phyloP scores from a whole-genome alignment of 2,329 filamentous ascomycete genomes.

The Penicillium sp. region DNA sequence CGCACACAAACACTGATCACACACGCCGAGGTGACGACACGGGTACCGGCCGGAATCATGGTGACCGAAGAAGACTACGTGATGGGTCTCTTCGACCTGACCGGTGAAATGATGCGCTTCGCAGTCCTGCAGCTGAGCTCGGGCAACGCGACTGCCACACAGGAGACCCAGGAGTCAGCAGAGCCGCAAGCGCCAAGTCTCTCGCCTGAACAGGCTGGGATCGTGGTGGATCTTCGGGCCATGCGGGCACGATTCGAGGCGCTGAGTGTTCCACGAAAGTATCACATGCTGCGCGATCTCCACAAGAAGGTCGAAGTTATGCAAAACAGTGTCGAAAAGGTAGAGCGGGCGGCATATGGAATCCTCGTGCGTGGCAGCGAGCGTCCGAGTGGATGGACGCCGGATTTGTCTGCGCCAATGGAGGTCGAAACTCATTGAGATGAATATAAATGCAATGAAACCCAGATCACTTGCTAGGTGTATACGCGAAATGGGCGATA shows the following conservation, averaged over 20 bases:
- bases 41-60: slow-evolving; percentile 51
- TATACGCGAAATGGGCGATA: not conserved
- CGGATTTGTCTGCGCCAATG: slow-evolving; percentile 60
- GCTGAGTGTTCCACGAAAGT: slow-evolving; percentile 56
- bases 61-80: slow-evolving; percentile 83
- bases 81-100: slow-evolving; percentile 87
- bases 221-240: slow-evolving; percentile 77
- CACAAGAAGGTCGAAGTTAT: slow-evolving; percentile 82
- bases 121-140: slow-evolving; percentile 85
- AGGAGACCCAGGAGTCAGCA: slow-evolving; percentile 1
- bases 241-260: slow-evolving; percentile 75
- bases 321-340: slow-evolving; percentile 85
- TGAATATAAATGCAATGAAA: not conserved
- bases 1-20: slow-evolving; percentile 71
- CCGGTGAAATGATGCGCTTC: slow-evolving; percentile 96
- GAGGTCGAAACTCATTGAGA: slow-evolving; percentile 40
- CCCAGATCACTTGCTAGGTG: not conserved
- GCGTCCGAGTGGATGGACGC: slow-evolving; percentile 86
- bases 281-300: slow-evolving; percentile 60
- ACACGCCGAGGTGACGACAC: slow-evolving; percentile 56
- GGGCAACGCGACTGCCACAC: slow-evolving; percentile 53
- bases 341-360: slow-evolving; percentile 86
- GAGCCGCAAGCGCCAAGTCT: slow-evolving; percentile 16
- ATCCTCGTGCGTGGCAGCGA: slow-evolving; percentile 84
- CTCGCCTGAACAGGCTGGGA: slow-evolving; percentile 53